These are phyloP conservation scores for Moricandia moricandioides DNA, from an alignment of 345 rosid species.

Conservation along the genomic window DNA sequence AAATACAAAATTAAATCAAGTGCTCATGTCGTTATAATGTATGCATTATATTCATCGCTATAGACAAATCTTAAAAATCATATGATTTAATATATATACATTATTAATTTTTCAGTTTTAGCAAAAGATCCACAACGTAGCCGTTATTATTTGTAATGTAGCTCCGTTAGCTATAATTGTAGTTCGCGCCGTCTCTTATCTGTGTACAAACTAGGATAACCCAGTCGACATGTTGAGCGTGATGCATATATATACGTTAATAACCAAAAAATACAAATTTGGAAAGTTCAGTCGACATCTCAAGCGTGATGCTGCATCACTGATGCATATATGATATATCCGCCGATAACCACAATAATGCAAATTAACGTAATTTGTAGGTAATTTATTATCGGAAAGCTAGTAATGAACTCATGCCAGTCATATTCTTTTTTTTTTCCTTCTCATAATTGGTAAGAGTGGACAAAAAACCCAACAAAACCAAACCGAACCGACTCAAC, in stretches of 20 bases:
- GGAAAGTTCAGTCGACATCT: background rate
- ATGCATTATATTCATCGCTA: background rate
- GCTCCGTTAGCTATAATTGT: background rate
- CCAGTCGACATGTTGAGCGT: background rate
- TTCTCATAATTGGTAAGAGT: too few species aligned
- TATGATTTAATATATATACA: background rate
- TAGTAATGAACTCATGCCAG: background rate
- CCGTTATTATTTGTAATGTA: conserved; percentile 12
- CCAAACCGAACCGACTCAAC: too few species aligned
- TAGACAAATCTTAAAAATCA: conserved; percentile 1
- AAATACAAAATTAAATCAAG: conserved; percentile 6
- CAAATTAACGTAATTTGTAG: background rate
- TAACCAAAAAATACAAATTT: conserved; percentile 8
- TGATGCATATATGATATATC: background rate
- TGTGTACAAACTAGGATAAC: background rate
- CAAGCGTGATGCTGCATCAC: background rate
- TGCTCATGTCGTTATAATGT: background rate
- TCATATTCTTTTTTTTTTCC: too few species aligned
- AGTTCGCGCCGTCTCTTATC: background rate
- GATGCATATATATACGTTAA: background rate
- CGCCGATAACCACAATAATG: background rate
- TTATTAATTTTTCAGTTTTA: background rate
- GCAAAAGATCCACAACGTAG: background rate
- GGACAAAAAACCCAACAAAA: too few species aligned
- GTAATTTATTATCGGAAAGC: background rate